These are phyloP conservation scores for Coemansia sp. DNA, from an alignment of 192 early-diverging fungal species.

Conservation along the genomic window DNA sequence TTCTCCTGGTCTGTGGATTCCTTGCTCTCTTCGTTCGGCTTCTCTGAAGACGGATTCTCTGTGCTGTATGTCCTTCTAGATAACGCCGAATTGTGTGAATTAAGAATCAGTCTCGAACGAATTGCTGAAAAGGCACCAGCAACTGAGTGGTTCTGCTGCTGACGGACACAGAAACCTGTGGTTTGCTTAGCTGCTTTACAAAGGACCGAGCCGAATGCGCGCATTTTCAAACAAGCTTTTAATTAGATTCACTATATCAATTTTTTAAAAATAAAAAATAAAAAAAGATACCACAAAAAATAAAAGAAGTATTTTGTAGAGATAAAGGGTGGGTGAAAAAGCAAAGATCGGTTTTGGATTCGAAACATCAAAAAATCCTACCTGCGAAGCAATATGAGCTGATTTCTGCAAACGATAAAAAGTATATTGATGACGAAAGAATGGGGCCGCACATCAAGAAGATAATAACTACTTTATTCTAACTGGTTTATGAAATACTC, in stretches of 20 bases:
- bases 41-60: slow-evolving; percentile 14
- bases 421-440: no score
- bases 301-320: neutral
- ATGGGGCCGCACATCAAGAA: no score
- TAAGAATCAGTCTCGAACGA: neutral
- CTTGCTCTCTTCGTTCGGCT: neutral
- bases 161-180: neutral
- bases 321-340: neutral
- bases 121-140: neutral
- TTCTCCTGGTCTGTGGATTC: neutral
- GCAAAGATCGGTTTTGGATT: neutral
- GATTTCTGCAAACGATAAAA: no score
- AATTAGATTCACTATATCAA: neutral
- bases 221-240: slow-evolving; percentile 15
- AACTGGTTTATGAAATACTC: neutral
- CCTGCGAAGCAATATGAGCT: no score
- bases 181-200: slow-evolving; percentile 2
- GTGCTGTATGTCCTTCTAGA: slow-evolving; percentile 29
- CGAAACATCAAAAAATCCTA: no score
- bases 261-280: slow-evolving; percentile 8
- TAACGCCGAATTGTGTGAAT: neutral
- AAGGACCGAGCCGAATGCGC: slow-evolving; percentile 16
- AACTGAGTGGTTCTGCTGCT: neutral
- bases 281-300: neutral
- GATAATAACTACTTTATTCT: neutral